Evolutionary conservation across 1,139 yeast species (phyloP), one percentile per base, ranked within the genome.

Genomic region (Blastobotrys arbuscula): DNA sequence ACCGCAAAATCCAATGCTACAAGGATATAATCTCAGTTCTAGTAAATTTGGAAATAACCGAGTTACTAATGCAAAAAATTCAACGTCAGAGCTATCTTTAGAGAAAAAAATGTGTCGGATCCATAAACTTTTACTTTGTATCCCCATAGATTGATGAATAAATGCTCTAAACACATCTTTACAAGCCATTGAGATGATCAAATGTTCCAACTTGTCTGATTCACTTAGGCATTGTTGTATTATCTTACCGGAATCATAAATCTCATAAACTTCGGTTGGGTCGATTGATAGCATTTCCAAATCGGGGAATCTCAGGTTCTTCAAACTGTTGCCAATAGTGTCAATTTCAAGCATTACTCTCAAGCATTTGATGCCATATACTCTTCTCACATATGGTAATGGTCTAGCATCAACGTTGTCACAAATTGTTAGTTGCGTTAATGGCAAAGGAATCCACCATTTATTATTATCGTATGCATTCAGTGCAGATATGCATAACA

Each of bases 241-340:
- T 6, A 37, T 44, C 4, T 10, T 19, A 12, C 42, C 41, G 3
- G 41, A 35, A 13, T 36, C 42, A 13, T 44, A 16, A 18, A 44
- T 23, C 10, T 44, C 47, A 35, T 44, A 37, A 26, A 37, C 24
- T 26, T 44, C 42, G 3, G 47, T 44, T 9, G 42, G 47, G 15
- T 44, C 47, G 15, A 44, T 37, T 13, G 35, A n/a, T 24, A 44
- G 37, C 35, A 44, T 15, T 9, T 37, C 15, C 13, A 36, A 44
- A 23, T 44, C 47, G 4, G 47, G 47, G 23, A 44, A 37, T 12
- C 47, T 8, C 10, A 44, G 28, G 13, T 18, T 24, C 3, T 24
- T 24, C 19, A 44, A 36, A 7, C 20, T 13, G 16, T 15, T 15
- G n/a, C 47, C 47, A 6, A 23, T 15, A 8, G 47, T 28, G 23